These are phyloP conservation scores for Ziziphus jujuba DNA, from an alignment of 306 rosid species.

Conservation along the genomic window DNA sequence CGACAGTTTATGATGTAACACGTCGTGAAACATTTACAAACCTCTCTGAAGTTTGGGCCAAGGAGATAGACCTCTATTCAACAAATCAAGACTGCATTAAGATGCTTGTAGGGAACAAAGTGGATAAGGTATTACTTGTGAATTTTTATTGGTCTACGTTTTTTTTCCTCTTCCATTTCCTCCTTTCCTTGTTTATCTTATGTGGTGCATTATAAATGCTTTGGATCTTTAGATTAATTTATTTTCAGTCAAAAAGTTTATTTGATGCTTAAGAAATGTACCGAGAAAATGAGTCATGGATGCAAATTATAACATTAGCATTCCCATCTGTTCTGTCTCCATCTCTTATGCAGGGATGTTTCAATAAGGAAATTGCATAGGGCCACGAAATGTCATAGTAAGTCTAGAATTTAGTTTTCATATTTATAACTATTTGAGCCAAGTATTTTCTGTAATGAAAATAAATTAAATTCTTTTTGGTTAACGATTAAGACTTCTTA, in stretches of 20 bases:
- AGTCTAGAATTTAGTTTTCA: no score
- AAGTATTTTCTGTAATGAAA: no score
- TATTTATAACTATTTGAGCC: no score
- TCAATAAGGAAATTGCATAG: no score
- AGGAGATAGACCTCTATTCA: slow-evolving; percentile 89
- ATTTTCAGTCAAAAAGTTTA: neutral
- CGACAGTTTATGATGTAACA: slow-evolving; percentile 88
- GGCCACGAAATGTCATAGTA: no score
- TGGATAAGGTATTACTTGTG: slow-evolving; percentile 71
- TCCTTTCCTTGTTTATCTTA: neutral
- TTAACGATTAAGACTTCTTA: no score
- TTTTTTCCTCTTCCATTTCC: neutral
- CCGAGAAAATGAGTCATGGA: neutral
- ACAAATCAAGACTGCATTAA: slow-evolving; percentile 97
- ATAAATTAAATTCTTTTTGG: no score
- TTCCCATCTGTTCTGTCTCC: neutral
- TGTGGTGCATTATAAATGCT: neutral
- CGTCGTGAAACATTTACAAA: slow-evolving; percentile 90
- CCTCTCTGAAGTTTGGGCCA: slow-evolving; percentile 93
- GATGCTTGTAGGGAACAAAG: slow-evolving; percentile 99
- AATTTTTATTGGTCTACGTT: slow-evolving; percentile 11
- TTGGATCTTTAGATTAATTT: neutral
- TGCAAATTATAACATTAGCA: neutral
- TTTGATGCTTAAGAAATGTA: neutral
- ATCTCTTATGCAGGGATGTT: no score